A percentile compares a stretch with the other conserved stretches of the same genome.
phyloP scores from a whole-genome alignment of 192 early-diverging fungal genomes.

The Coemansia sp. region DNA sequence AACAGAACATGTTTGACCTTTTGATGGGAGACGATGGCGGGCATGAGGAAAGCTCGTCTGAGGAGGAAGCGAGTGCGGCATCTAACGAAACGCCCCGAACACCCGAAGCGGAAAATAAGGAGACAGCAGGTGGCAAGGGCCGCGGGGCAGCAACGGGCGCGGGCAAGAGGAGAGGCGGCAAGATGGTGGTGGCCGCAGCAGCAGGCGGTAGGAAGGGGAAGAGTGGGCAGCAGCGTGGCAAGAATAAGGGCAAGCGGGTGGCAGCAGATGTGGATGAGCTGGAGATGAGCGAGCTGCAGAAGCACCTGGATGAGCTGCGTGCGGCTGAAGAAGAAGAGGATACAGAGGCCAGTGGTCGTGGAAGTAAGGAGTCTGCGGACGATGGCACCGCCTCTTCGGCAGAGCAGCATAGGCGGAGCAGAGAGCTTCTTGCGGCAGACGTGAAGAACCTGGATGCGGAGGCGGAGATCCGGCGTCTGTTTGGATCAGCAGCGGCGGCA shows the following conservation, averaged over 20 bases:
- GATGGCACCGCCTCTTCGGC: constrained; percentile 25
- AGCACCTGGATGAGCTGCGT: constrained; percentile 29
- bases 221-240: neutral
- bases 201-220: neutral
- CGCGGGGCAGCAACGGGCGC: neutral
- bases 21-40: constrained; percentile 35
- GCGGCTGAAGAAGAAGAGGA: constrained; percentile 8
- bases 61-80: neutral
- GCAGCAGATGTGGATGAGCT: constrained; percentile 14
- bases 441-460: constrained; percentile 74
- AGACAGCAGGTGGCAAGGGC: constrained; percentile 7
- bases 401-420: constrained; percentile 38
- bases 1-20: constrained; percentile 47
- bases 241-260: constrained; percentile 3
- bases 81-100: neutral
- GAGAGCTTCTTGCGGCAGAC: constrained; percentile 55
- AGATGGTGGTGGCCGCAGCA: neutral
- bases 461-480: constrained; percentile 86
- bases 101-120: neutral
- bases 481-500: constrained; percentile 82
- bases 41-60: constrained; percentile 3
- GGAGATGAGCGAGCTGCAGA: constrained; percentile 48
- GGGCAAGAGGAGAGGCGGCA: constrained; percentile 1
- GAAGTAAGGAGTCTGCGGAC: constrained; percentile 8
- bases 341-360: constrained; percentile 5